Percentiles rank a stretch among this genome's conserved stretches.
These are phyloP conservation scores for Biscutella laevigata DNA, from an alignment of 441 rosid genomes.

Conservation along the genomic window DNA sequence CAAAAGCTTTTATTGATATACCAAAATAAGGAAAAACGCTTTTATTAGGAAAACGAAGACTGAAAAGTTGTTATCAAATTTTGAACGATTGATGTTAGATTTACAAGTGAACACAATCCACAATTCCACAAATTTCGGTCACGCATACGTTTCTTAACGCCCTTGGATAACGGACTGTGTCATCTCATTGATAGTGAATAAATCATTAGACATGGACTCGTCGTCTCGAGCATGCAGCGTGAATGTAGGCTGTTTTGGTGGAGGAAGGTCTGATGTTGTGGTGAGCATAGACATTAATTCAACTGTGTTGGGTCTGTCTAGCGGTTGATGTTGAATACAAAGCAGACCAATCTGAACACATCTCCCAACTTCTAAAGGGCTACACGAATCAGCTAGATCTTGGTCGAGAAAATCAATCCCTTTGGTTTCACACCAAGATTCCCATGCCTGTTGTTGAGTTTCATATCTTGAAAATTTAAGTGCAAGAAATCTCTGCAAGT, in stretches of 20 bases:
- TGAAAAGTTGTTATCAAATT: too few species aligned
- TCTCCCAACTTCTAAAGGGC: constrained; percentile 22
- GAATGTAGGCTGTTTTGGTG: constrained; percentile 11
- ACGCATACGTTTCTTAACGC: not conserved
- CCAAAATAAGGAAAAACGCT: too few species aligned
- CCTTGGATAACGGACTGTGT: constrained; percentile 14
- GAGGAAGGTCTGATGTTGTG: too few species aligned
- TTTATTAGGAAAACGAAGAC: too few species aligned
- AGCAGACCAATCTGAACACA: constrained; percentile 34
- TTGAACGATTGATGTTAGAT: too few species aligned
- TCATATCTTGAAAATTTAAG: not conserved
- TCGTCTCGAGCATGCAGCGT: constrained; percentile 1
- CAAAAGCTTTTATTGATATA: too few species aligned
- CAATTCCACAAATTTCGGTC: not conserved
- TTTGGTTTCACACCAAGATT: constrained; percentile 26
- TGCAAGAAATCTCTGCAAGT: not conserved
- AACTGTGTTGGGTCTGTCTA: constrained; percentile 35
- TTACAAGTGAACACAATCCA: not conserved
- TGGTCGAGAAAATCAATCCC: constrained; percentile 27
- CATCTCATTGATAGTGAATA: not conserved
- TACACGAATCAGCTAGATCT: constrained; percentile 5
- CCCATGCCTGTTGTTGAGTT: constrained; percentile 32
- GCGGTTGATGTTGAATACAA: constrained; percentile 33
- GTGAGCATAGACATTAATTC: constrained; percentile 33
- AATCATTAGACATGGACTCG: constrained; percentile 1